Base-by-base conservation (phyloP, 768 basidiomycete genomes). In the Candolleomyces eurysporus region DNA sequence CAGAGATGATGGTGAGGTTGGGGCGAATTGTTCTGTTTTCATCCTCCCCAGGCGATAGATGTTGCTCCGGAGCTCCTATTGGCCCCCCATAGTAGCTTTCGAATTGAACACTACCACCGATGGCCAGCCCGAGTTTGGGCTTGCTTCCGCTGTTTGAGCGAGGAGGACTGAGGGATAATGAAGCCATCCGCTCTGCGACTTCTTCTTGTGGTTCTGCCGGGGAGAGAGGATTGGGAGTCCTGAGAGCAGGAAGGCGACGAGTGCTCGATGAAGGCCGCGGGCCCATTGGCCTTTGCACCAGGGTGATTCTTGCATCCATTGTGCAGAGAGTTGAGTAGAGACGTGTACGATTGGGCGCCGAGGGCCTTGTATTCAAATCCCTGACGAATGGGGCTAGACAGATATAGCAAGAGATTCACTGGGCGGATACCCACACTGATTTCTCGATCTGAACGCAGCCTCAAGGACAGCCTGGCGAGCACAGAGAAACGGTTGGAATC, bases 21-120 rank as follows among this genome's bases (percentile, higher is more conserved):
- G 81, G 82, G 39, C 76, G 76, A 59, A 83, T 82, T 6, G 82
- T 83, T 65, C 67, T 73, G 51, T 78, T 79, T 32, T 80, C 80
- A 49, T 49, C 57, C 21, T 30, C 43, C 16, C 57, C 57, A n/a
- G 57, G 57, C 64, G 66, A 62, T 67, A 66, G 52, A 69, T 66
- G 56, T 65, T 69, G 16, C 66, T 52, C 55, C 59, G 68, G 60
- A 67, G 58, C 48, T 52, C 68, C 71, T 22, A 65, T 65, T 9
- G 78, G 79, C 50, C 80, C 81, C 60, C 79, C 79, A 61, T 78
- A 78, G 65, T 82, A 82, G 54, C 72, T 75, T 60, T 72, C 74
- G 53, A 73, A 76, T 22, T 71, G 64, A 19, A 74, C 71, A 16
- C 75, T 75, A 7, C 65, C 69, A 39, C 58, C 57, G 57, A 64